phyloP scores from a whole-genome alignment of 306 rosid species.

The Inga leiocalycina region DNA sequence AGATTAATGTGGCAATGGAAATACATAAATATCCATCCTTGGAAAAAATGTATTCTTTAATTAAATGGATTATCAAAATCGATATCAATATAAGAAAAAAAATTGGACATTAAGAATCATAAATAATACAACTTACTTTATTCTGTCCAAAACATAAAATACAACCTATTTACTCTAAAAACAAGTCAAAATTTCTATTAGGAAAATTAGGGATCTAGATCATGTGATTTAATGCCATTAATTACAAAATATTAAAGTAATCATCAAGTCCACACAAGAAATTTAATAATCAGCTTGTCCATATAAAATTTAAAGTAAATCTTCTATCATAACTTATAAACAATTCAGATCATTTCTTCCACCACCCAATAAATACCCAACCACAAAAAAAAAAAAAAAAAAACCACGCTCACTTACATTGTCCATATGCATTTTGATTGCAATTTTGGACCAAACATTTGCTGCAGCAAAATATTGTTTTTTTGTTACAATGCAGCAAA shows the following conservation, averaged over 20 bases:
- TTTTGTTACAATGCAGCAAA: too few species aligned
- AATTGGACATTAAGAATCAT: too few species aligned
- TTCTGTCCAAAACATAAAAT: too few species aligned
- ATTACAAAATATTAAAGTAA: background rate
- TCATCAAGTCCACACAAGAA: background rate
- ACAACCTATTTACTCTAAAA: too few species aligned
- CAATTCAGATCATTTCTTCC: background rate
- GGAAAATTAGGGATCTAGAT: background rate
- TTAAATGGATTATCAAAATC: too few species aligned
- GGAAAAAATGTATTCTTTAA: too few species aligned
- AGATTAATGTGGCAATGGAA: background rate
- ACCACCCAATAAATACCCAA: background rate
- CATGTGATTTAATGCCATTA: background rate
- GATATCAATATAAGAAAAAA: too few species aligned
- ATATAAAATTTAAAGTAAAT: background rate
- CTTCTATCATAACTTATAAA: too few species aligned
- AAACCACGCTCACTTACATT: background rate
- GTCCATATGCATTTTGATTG: too few species aligned
- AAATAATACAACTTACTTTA: too few species aligned
- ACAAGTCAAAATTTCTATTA: background rate
- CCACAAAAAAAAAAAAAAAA: too few species aligned
- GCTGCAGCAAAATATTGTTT: too few species aligned
- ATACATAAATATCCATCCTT: background rate
- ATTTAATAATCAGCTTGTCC: background rate
- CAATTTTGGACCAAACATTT: background rate